Conservation (phyloP, 305 asterid species). For the Solanum hybrid region DNA sequence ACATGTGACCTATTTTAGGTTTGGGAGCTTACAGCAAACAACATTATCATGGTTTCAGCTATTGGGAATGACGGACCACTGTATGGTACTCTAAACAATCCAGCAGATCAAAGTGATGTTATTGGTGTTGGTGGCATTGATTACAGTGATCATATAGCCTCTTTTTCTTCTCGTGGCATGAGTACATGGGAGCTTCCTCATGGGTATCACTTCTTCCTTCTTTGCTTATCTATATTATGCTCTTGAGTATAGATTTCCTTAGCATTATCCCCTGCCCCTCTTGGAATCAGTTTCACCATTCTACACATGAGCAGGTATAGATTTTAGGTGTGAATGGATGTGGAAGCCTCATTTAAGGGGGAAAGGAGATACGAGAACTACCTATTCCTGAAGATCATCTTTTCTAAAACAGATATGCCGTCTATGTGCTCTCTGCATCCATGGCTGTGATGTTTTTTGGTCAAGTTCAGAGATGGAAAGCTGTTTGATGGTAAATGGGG, state of each 20-base stretch:
- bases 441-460: background rate
- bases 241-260: background rate
- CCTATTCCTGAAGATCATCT: background rate
- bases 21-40: slow-evolving; percentile 95
- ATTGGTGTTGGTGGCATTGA: slow-evolving; percentile 99
- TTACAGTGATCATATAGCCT: slow-evolving; percentile 96
- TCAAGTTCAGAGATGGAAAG: background rate
- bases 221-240: slow-evolving; percentile 7
- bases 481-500: background rate
- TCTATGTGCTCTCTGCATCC: background rate
- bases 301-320: background rate
- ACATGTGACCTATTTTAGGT: slow-evolving; percentile 37
- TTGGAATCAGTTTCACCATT: slow-evolving; percentile 1
- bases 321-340: background rate
- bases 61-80: slow-evolving; percentile 98
- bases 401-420: background rate
- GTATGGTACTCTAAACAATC: slow-evolving; percentile 97
- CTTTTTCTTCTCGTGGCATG: slow-evolving; percentile 99
- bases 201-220: slow-evolving; percentile 40
- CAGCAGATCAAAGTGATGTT: slow-evolving; percentile 99
- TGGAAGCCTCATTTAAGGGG: background rate
- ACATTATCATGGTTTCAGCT: slow-evolving; percentile 94
- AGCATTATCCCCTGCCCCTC: background rate
- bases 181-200: slow-evolving; percentile 99
- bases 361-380: background rate